Base-by-base conservation (phyloP, 495 filamentous ascomycete genomes). In the Talaromyces liani region DNA sequence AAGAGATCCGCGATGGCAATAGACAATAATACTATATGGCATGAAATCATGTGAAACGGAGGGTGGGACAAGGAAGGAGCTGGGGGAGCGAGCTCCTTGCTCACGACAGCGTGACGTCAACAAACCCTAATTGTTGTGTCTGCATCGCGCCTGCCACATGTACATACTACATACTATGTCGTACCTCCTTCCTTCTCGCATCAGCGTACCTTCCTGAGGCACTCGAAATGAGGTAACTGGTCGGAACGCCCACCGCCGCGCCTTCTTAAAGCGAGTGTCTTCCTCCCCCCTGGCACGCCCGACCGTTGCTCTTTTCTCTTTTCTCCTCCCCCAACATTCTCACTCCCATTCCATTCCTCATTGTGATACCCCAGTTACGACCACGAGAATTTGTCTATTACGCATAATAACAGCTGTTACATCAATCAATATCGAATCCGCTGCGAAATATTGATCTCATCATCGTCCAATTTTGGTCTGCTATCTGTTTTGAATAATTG, bases 351-450 rank as follows among this genome's bases (percentile, higher is more conserved):
- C 53, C 53, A 56, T 56, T 56, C 53, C 53, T 56, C 53, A 56
- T 54, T 54, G 53, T 56, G 53, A 60, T 60, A 60, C 58, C 58
- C 58, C 58, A 60, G 58, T 60, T 33, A 47, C 58, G 39, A 56
- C 7, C 24, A 4, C 53, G 29, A 3, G 25, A 56, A 56, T 56
- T 29, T 18, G 53, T 56, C 53, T n/a, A 29, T 56, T 56, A 14
- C 53, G 6, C n/a, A 24, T 29, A 22, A 56, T 54, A 56, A 49
- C 45, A 18, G 8, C n/a, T 45, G 9, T 8, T 49, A 9, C 8
- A 49, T 20, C 4, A 3, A 49, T 49, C 45, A 41, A 16, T 41
- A 41, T 41, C 36, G 36, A 41, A 41, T 41, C 12, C 14, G 36
- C 36, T 16, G 36, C 36, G 36, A n/a, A 12, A 41, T 49, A 45